These are phyloP conservation scores for Chloranthus sessilifolius DNA, from an alignment of 164 flowering plant species.

Conservation along the genomic window DNA sequence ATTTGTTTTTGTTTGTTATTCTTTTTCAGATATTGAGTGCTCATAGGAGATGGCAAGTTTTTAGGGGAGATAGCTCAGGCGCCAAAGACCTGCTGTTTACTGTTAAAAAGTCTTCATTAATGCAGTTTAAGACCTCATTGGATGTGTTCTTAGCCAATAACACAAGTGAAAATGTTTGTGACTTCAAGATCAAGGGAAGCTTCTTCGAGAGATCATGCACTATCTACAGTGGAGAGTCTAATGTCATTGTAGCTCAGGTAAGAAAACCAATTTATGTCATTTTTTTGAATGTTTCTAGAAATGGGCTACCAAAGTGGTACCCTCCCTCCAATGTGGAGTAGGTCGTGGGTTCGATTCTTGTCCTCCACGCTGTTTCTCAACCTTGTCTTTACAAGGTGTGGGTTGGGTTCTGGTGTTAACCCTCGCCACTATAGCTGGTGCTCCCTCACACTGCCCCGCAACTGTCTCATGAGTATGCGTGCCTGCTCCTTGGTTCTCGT, in stretches of 20 bases:
- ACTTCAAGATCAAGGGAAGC: constrained; percentile 35
- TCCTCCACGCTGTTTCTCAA: too few species aligned
- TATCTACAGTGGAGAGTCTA: constrained; percentile 18
- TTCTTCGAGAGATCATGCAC: constrained; percentile 31
- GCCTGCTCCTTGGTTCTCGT: too few species aligned
- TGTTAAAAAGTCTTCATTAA: constrained; percentile 24
- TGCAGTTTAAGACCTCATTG: constrained; percentile 29
- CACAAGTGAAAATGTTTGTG: constrained; percentile 19
- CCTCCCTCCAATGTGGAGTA: too few species aligned
- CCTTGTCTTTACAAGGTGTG: too few species aligned
- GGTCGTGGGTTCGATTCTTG: too few species aligned
- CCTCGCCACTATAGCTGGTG: too few species aligned
- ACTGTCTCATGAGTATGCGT: too few species aligned
- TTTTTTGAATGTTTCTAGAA: neutral
- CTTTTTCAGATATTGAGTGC: constrained; percentile 21
- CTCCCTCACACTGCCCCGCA: too few species aligned
- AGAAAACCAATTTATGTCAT: neutral
- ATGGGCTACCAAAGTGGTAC: too few species aligned
- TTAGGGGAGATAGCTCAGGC: constrained; percentile 24
- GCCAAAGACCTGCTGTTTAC: constrained; percentile 26
- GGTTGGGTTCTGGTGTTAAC: too few species aligned
- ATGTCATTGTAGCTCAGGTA: constrained; percentile 28
- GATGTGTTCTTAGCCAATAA: constrained; percentile 24
- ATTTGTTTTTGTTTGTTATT: neutral
- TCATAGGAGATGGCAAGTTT: constrained; percentile 34